Base-by-base conservation (phyloP, 352 stramenopile species). In the Phytophthora tentaculata region DNA sequence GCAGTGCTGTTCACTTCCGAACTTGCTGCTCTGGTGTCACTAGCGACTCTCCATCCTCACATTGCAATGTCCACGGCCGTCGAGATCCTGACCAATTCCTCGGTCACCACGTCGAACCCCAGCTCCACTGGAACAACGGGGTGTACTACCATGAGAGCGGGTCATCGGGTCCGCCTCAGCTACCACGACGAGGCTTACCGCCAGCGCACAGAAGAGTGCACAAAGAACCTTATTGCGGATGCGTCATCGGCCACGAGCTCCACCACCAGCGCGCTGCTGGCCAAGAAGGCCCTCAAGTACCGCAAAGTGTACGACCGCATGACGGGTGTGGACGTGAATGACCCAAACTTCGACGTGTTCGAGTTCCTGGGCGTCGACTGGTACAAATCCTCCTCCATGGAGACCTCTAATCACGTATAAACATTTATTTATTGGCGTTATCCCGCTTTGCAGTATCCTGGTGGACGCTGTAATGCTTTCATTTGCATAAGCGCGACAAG, bases 281-380 rank as follows among this genome's bases (percentile, higher is more conserved):
- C 81, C n/a, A 73, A 70, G 60, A 86, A 85, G 58, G 80, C 77
- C 39, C 77, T 88, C 56, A 78, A 80, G 57, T 86, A 88, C 53
- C 80, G 80, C 64, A 86, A 86, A 28, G 68, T 85, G 5, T 74
- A 74, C 37, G 67, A 81, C 52, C 74, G 79, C 22, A 78, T 85
- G 64, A 68, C 54, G 7, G 59, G 64, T 29, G 71, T 84, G 29
- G 63, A 88, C 45, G 69, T 85, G n/a, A 77, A 71, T n/a, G 72
- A 84, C 39, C 80, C 80, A 7, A 63, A 67, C 23, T 85, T 89
- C 56, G 68, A 86, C 66, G 78, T 78, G 29, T 84, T 74, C 28
- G 68, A 80, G 61, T 85, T 89, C 49, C 59, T 89, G 23, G 80
- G 80, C 37, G 67, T 86, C 24, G 71, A 82, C 52, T 86, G 80